Conservation (phyloP, 768 basidiomycete species). For the Amanita fuliginea region DNA sequence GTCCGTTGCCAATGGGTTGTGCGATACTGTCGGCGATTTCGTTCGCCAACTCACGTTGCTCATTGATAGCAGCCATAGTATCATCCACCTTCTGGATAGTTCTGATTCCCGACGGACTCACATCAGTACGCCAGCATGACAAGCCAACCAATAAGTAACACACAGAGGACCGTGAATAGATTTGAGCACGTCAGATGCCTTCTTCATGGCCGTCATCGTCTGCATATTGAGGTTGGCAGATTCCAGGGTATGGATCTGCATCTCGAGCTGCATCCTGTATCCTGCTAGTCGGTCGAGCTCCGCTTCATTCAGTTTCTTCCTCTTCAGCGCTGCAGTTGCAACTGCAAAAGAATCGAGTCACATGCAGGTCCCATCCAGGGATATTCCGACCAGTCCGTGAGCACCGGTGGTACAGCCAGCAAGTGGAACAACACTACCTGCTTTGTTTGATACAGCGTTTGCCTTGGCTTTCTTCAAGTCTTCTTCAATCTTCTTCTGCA, state of each 20-base stretch:
- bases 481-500: constrained; percentile 95
- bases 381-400: constrained; percentile 5
- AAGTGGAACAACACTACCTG: constrained; percentile 47
- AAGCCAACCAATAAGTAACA: constrained; percentile 21
- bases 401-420: not conserved
- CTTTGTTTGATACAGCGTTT: constrained; percentile 90
- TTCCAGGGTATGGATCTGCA: constrained; percentile 95
- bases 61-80: constrained; percentile 78
- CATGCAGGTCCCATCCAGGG: no score
- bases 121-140: not conserved
- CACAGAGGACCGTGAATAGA: constrained; percentile 85
- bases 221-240: constrained; percentile 96
- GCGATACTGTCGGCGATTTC: constrained; percentile 90
- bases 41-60: constrained; percentile 85
- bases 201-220: constrained; percentile 97
- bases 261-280: constrained; percentile 85
- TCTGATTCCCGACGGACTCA: constrained; percentile 25
- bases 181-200: constrained; percentile 81
- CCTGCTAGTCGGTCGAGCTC: constrained; percentile 78
- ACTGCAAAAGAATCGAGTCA: constrained; percentile 28
- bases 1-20: constrained; percentile 34
- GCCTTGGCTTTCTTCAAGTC: constrained; percentile 85
- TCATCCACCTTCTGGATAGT: constrained; percentile 82
- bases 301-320: constrained; percentile 84
- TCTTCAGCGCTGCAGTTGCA: constrained; percentile 81